Evolutionary conservation across 2,329 filamentous ascomycete genomes (phyloP).

Genomic region (Calonectria naviculata): DNA sequence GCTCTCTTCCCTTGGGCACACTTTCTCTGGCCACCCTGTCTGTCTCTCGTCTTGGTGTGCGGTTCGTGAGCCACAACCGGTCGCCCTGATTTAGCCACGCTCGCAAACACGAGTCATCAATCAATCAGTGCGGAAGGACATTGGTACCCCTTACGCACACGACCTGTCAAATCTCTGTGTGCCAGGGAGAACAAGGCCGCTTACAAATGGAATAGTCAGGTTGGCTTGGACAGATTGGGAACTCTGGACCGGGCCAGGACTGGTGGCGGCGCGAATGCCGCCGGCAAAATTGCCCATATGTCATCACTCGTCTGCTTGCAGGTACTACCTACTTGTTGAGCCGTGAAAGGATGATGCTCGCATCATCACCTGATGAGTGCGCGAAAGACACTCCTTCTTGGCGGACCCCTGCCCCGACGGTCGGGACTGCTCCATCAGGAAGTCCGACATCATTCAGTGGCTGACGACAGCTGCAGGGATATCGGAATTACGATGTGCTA

Average conservation of each 20-base stretch:
- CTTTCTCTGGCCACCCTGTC: conserved; percentile 18
- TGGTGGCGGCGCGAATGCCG: conserved; percentile 36
- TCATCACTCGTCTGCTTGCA: conserved; percentile 30
- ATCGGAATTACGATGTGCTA: conserved; percentile 25
- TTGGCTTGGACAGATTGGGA: conserved; percentile 34
- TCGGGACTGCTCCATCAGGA: conserved; percentile 42
- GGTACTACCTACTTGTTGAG: conserved; percentile 24
- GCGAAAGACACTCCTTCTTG: conserved; percentile 33
- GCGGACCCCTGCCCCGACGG: conserved; percentile 34
- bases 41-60: conserved; percentile 7
- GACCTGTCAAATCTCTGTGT: conserved; percentile 10
- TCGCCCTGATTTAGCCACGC: conserved; percentile 12
- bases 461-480: conserved; percentile 31
- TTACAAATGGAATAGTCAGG: conserved; percentile 38
- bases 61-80: conserved; percentile 14
- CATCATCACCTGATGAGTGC: conserved; percentile 35
- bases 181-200: conserved; percentile 17
- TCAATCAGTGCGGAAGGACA: conserved; percentile 12
- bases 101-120: conserved; percentile 23
- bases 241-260: conserved; percentile 30
- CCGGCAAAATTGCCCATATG: conserved; percentile 33
- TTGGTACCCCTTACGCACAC: conserved; percentile 5
- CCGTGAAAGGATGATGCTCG: conserved; percentile 35
- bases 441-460: conserved; percentile 34
- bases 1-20: conserved; percentile 20